Evolutionary conservation across 768 basidiomycete genomes (phyloP), one percentile per base, ranked within the genome.

Genomic region (Postia placenta): DNA sequence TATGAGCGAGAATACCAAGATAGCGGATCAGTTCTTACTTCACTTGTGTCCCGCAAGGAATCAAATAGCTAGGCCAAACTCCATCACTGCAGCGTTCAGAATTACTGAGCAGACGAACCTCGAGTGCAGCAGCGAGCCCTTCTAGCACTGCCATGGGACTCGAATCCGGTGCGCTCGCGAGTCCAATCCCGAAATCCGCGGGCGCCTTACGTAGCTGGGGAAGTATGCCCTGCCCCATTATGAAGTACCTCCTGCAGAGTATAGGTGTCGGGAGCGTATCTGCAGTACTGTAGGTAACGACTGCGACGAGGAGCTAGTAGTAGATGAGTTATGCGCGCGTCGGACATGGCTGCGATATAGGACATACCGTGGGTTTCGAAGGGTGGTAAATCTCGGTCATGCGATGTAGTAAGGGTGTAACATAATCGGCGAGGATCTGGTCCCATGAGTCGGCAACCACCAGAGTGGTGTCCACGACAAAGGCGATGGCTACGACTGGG

Each of bases 141-240:
- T 89, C 87, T 5, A 89, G 65, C 3, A 81, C 80, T 23, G 83
- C 81, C 75, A 86, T 74, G 1, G 85, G 85, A 2, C 52, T 42
- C 9, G 45, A 48, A 7, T 50, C 62, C 6, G 61, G 58, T 1
- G 72, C 73, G 5, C 75, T 75, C 1, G 78, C 78, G 49, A 71
- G 66, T 2, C 85, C 85, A 15, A 87, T 69, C 2, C 82, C 84
- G 5, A 83, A 64, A 26, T 70, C 73, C 11, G 59, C 54, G 2
- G 75, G 71, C 0, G 79, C 73, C 15, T 70, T 67, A 12, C 67
- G 68, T 51, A 85, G 65, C 43, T 77, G 71, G 46, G 67, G 71
- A 3, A 69, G 60, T 33, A 81, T 66, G 3, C 58, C 47, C 1
- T 54, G 49, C 30, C 71, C 64, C 1, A 75, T 74, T 17, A 64